A percentile compares a stretch with the other conserved stretches of the same genome.
phyloP scores from a whole-genome alignment of 805 yeast genomes.

The Nakazawaea siamensis region DNA sequence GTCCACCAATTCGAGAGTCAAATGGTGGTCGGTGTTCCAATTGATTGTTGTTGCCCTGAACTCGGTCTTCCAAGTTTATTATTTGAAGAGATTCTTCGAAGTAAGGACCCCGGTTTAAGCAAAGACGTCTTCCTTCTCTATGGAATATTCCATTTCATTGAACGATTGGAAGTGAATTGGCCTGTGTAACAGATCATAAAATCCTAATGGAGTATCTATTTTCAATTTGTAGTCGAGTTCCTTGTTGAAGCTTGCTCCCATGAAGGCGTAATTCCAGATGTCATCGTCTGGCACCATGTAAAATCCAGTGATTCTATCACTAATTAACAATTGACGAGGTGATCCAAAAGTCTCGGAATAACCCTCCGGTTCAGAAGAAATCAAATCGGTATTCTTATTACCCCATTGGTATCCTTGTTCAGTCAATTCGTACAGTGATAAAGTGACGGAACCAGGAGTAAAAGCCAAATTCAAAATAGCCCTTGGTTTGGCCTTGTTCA shows the following conservation, averaged over 20 bases:
- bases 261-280: slow-evolving; percentile 86
- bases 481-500: slow-evolving; percentile 32
- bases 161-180: slow-evolving; percentile 81
- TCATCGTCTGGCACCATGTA: slow-evolving; percentile 80
- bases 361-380: slow-evolving; percentile 56
- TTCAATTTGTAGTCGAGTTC: slow-evolving; percentile 55
- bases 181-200: slow-evolving; percentile 81
- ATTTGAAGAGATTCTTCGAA: slow-evolving; percentile 91
- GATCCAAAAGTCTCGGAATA: slow-evolving; percentile 52
- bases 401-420: slow-evolving; percentile 81
- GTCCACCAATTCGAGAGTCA: slow-evolving; percentile 91
- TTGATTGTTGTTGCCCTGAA: slow-evolving; percentile 76
- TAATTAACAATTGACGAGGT: slow-evolving; percentile 60
- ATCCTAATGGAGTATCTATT: slow-evolving; percentile 72
- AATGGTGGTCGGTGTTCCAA: slow-evolving; percentile 97
- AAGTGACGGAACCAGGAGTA: slow-evolving; percentile 77
- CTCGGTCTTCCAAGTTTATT: slow-evolving; percentile 88
- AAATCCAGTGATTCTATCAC: slow-evolving; percentile 72
- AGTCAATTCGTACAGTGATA: slow-evolving; percentile 55
- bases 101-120: slow-evolving; percentile 80
- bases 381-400: slow-evolving; percentile 41
- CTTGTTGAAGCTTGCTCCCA: slow-evolving; percentile 76
- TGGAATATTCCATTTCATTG: slow-evolving; percentile 53
- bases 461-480: slow-evolving; percentile 61
- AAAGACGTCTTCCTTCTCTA: slow-evolving; percentile 60